These are phyloP conservation scores for Favolaschia claudopus DNA, from an alignment of 768 basidiomycete genomes.

Conservation along the genomic window DNA sequence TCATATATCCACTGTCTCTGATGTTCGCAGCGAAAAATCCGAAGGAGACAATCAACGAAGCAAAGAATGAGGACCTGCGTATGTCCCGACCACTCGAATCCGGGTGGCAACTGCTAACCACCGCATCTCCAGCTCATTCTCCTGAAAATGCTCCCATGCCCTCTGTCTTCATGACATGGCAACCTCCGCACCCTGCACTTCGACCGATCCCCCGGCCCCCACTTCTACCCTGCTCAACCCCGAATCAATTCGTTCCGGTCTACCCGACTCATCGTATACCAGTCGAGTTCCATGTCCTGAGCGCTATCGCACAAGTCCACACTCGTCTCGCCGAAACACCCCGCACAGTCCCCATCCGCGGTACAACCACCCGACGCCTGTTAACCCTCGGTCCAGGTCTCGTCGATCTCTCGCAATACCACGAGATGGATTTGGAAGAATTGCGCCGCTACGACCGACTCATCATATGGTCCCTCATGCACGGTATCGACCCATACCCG, in stretches of 20 bases:
- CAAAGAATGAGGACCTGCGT: background rate
- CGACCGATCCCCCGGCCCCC: slow-evolving; percentile 3
- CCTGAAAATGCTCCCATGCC: slow-evolving; percentile 18
- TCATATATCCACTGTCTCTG: background rate
- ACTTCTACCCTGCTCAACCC: background rate
- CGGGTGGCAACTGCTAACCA: background rate
- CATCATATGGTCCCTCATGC: slow-evolving; percentile 6
- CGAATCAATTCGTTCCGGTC: no score
- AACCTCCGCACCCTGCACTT: slow-evolving; percentile 11
- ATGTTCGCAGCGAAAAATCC: background rate
- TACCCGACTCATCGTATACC: slow-evolving; percentile 22
- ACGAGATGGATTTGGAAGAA: slow-evolving; percentile 26
- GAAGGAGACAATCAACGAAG: background rate
- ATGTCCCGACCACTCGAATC: background rate
- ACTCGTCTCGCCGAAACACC: slow-evolving; percentile 18
- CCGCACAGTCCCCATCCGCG: slow-evolving; percentile 21
- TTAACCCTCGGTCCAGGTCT: slow-evolving; percentile 14
- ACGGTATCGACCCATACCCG: slow-evolving; percentile 21
- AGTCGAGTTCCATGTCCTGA: background rate
- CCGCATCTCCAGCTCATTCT: background rate
- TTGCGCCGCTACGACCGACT: slow-evolving; percentile 22
- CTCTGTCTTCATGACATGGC: slow-evolving; percentile 5
- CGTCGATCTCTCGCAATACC: slow-evolving; percentile 20
- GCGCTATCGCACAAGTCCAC: background rate
- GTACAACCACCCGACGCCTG: slow-evolving; percentile 17